These are phyloP conservation scores for Fraxinus floribunda DNA, from an alignment of 305 asterid genomes.

Conservation along the genomic window DNA sequence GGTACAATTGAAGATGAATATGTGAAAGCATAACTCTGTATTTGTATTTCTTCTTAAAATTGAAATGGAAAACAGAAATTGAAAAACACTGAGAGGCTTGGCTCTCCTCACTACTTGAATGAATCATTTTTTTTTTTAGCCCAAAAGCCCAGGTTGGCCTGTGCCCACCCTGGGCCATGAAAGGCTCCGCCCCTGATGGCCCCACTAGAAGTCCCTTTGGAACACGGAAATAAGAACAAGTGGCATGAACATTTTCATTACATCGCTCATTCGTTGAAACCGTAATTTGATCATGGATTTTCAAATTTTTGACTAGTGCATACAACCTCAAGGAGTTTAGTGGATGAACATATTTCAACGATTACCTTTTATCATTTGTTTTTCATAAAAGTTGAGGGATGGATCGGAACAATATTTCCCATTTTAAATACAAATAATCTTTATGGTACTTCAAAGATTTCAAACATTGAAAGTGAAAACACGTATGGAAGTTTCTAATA, in stretches of 20 bases:
- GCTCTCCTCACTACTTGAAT: too few relatives aligned
- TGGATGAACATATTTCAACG: neutral
- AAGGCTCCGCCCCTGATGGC: too few relatives aligned
- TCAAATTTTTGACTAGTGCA: too few relatives aligned
- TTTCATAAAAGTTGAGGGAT: neutral
- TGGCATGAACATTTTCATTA: neutral
- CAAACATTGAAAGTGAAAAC: conserved; percentile 22
- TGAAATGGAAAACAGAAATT: too few relatives aligned
- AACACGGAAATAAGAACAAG: neutral
- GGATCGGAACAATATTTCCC: neutral
- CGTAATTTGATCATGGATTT: neutral
- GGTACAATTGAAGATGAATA: too few relatives aligned
- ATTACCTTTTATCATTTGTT: neutral
- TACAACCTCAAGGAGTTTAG: neutral
- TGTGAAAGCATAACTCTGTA: too few relatives aligned
- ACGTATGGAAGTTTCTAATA: conserved; percentile 14
- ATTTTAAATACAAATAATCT: neutral
- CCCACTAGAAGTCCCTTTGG: neutral
- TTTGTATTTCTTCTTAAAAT: too few relatives aligned
- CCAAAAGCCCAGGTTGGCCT: too few relatives aligned
- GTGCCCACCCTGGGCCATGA: too few relatives aligned
- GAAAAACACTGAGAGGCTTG: too few relatives aligned
- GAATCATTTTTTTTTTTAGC: too few relatives aligned
- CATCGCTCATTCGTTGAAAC: neutral
- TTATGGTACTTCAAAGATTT: neutral